Evolutionary conservation across 805 yeast genomes (phyloP), one percentile per base, ranked within the genome.

Genomic region (Pichia scutulata): DNA sequence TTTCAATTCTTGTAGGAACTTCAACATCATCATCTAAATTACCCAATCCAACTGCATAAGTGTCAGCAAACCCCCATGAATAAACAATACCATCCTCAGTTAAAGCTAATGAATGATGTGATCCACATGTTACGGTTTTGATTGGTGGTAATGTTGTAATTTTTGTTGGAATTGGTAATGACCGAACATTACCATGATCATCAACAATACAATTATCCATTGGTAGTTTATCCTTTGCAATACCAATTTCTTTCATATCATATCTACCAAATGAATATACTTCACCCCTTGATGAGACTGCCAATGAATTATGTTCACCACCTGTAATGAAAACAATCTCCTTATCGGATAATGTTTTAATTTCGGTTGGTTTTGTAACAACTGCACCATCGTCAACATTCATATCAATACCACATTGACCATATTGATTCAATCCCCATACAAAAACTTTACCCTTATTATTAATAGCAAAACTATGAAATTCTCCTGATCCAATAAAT

Each of bases 41-140:
- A 8, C 99, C 99, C 52, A 89, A 81, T 13, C 99, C 99, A 30
- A 92, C 83, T 19, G 96, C 99, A 68, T 89, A 93, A 1, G 97
- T 90, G 57, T 92, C 98, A 43, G 95, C 97, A 64, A 90, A 93
- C 1, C 99, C 99, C 99, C 99, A 93, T 1, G 97, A 80, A 70
- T 81, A 93, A 1, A 82, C 86, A 47, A 86, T 71, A 14, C 99
- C 99, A 59, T 87, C 89, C 22, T 74, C 77, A 3, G 95, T 80
- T 6, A 90, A 76, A 1, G 96, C 97, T 49, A 93, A 70, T 2
- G 95, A 85, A 65, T 93, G 99, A 60, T 93, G 98, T 1, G 96
- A 84, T 1, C 99, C 99, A 37, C 84, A 80, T 7, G 95, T 84
- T 42, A 92, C 73, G 25, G 67, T 63, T 57, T 75, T 78, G 60